These are phyloP conservation scores for Chalaropsis ovoidea DNA, from an alignment of 2,329 filamentous ascomycete species.

Conservation along the genomic window DNA sequence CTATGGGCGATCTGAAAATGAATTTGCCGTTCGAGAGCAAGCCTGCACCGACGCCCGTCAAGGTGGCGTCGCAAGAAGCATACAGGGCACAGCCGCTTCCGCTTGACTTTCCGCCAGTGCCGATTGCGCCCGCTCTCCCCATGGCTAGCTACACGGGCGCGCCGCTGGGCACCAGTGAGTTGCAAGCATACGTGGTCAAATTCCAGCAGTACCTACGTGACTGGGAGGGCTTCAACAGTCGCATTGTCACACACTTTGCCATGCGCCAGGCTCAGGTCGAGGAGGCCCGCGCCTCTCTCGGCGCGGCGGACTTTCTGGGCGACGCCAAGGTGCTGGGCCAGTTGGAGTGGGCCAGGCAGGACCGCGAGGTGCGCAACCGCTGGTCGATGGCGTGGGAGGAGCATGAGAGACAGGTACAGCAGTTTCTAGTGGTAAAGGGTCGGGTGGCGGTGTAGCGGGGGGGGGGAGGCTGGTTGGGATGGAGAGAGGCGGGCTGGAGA, in stretches of 20 bases:
- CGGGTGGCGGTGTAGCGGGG: background rate
- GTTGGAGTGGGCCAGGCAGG: slow-evolving; percentile 50
- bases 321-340: slow-evolving; percentile 40
- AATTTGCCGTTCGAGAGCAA: slow-evolving; percentile 48
- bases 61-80: slow-evolving; percentile 29
- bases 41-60: slow-evolving; percentile 37
- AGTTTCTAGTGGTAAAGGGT: slow-evolving; percentile 43
- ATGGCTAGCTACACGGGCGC: slow-evolving; percentile 11
- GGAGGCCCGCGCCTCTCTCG: slow-evolving; percentile 37
- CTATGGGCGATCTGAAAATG: slow-evolving; percentile 46
- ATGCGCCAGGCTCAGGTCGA: slow-evolving; percentile 41
- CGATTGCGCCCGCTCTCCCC: slow-evolving; percentile 41
- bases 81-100: slow-evolving; percentile 33
- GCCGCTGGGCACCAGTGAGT: background rate
- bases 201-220: slow-evolving; percentile 22
- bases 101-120: slow-evolving; percentile 41
- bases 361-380: slow-evolving; percentile 50
- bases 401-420: slow-evolving; percentile 49
- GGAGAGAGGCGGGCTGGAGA: background rate
- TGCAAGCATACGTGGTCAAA: slow-evolving; percentile 10
- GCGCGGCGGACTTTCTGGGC: slow-evolving; percentile 38
- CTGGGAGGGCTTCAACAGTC: slow-evolving; percentile 37
- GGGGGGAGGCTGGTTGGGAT: background rate
- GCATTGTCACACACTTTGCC: slow-evolving; percentile 47
- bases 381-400: slow-evolving; percentile 51